Evolutionary conservation across 2,329 filamentous ascomycete species (phyloP).

Genomic region (Zarea fungicola): DNA sequence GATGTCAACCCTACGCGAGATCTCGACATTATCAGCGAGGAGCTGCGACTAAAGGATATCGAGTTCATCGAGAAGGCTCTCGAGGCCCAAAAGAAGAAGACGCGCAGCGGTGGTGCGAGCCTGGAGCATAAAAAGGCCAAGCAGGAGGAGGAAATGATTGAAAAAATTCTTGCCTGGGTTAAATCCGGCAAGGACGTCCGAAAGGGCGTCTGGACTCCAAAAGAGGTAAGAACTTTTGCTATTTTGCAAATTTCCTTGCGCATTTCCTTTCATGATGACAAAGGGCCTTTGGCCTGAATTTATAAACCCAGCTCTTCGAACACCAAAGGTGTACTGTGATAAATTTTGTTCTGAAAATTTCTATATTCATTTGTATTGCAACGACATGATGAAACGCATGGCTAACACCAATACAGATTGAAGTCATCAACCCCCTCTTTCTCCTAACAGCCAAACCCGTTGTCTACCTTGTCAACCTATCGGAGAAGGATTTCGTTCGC

Average conservation of each 20-base stretch:
- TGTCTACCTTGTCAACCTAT: constrained; percentile 94
- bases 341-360: constrained; percentile 63
- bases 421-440: constrained; percentile 94
- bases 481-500: constrained; percentile 92
- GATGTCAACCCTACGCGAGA: constrained; percentile 94
- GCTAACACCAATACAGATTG: constrained; percentile 58
- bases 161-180: constrained; percentile 79
- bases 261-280: constrained; percentile 71
- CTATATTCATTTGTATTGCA: background rate
- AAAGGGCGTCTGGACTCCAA: constrained; percentile 82
- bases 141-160: constrained; percentile 88
- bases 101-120: constrained; percentile 85
- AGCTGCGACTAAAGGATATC: constrained; percentile 95
- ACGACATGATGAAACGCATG: background rate
- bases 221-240: constrained; percentile 69
- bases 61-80: constrained; percentile 96
- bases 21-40: constrained; percentile 93
- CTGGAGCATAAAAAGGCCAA: constrained; percentile 97
- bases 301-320: constrained; percentile 99
- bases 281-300: constrained; percentile 91
- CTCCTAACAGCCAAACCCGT: constrained; percentile 95
- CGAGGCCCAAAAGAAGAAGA: constrained; percentile 90
- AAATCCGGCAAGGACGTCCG: constrained; percentile 90
- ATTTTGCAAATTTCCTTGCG: constrained; percentile 19
- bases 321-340: constrained; percentile 85